These are phyloP conservation scores for Trapa incisa DNA, from an alignment of 345 rosid genomes.

Conservation along the genomic window DNA sequence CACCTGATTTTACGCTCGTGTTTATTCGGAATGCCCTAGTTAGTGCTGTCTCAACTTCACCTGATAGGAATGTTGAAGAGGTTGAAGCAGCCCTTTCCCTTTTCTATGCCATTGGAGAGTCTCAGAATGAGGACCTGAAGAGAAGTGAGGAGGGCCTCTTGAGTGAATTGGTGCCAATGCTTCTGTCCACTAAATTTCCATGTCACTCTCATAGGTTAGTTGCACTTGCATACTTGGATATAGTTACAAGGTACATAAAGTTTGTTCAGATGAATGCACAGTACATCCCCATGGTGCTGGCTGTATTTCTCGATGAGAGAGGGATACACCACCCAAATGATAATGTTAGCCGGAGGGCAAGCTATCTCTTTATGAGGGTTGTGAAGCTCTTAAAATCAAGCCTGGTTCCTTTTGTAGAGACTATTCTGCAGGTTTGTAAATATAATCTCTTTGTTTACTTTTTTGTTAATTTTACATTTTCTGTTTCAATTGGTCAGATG, in stretches of 20 bases:
- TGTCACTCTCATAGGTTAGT: slow-evolving; percentile 86
- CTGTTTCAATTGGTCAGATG: background rate
- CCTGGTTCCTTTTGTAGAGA: slow-evolving; percentile 82
- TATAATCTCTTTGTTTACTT: background rate
- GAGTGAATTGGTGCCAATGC: slow-evolving; percentile 62
- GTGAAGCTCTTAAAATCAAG: slow-evolving; percentile 74
- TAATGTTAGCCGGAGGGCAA: slow-evolving; percentile 75
- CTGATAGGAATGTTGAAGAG: slow-evolving; percentile 70
- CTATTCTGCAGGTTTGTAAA: slow-evolving; percentile 56
- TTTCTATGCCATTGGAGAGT: slow-evolving; percentile 78
- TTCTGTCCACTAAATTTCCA: slow-evolving; percentile 59
- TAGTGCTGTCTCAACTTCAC: slow-evolving; percentile 43
- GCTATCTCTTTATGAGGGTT: slow-evolving; percentile 84
- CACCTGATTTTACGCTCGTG: slow-evolving; percentile 66
- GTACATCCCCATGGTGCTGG: slow-evolving; percentile 55
- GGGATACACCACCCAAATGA: slow-evolving; percentile 80
- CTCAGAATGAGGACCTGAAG: slow-evolving; percentile 65
- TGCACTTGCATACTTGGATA: slow-evolving; percentile 76
- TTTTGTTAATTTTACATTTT: background rate
- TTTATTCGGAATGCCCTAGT: slow-evolving; percentile 69
- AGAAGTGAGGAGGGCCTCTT: slow-evolving; percentile 52
- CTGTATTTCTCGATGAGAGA: slow-evolving; percentile 85
- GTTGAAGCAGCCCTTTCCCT: slow-evolving; percentile 96
- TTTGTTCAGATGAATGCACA: slow-evolving; percentile 64
- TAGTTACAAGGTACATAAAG: slow-evolving; percentile 69